Evolutionary conservation across 345 rosid genomes (phyloP).

Genomic region (Hevea brasiliensis): DNA sequence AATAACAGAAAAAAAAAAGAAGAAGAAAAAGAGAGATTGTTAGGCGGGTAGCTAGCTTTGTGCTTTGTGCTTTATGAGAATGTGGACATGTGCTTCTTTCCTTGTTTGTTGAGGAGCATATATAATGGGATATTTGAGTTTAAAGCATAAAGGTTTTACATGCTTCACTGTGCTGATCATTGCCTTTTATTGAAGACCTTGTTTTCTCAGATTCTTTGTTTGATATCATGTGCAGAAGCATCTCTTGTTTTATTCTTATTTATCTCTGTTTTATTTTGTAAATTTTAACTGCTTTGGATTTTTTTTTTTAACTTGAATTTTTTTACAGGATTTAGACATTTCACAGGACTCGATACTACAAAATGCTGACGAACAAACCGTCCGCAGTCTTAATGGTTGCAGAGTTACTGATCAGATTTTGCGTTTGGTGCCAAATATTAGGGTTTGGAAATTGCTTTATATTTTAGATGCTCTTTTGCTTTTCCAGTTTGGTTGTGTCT

Average conservation of each 20-base stretch:
- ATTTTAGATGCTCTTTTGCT: neutral
- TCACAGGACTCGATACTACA: slow-evolving; percentile 90
- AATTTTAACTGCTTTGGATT: neutral
- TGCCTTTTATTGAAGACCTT: neutral
- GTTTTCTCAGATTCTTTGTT: neutral
- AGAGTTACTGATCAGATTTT: slow-evolving; percentile 98
- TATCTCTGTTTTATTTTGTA: too few relatives aligned
- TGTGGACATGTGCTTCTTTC: too few relatives aligned
- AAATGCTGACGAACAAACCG: slow-evolving; percentile 91
- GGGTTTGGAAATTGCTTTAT: slow-evolving; percentile 46
- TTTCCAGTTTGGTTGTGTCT: slow-evolving; percentile 7
- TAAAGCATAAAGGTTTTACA: neutral
- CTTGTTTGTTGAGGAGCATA: neutral
- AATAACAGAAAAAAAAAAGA: too few relatives aligned
- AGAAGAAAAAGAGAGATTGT: neutral
- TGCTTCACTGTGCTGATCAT: neutral
- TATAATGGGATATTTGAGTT: neutral
- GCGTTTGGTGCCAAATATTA: slow-evolving; percentile 92
- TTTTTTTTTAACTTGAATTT: slow-evolving; percentile 16
- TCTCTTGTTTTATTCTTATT: too few relatives aligned
- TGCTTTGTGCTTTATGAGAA: neutral
- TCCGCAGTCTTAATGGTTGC: slow-evolving; percentile 98
- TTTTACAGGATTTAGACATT: slow-evolving; percentile 80
- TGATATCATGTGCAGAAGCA: neutral
- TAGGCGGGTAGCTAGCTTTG: neutral